Base-by-base conservation (phyloP, 148 eudicot species). In the Salicornia ramosissima region DNA sequence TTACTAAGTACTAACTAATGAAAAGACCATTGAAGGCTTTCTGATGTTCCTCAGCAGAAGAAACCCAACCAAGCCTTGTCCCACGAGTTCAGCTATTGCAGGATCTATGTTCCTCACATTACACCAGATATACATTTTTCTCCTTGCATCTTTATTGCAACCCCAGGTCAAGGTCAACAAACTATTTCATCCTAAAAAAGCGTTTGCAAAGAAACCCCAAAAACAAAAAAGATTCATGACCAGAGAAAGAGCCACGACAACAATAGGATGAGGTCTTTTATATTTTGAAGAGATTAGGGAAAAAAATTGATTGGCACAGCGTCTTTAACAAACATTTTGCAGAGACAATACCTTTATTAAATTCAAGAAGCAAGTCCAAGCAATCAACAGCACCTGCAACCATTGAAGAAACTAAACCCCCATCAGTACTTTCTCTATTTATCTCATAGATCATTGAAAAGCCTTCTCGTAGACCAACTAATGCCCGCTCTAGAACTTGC, bases 381-480 rank as follows among this genome's bases (percentile, higher is more conserved):
- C 89, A 85, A 79, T 88, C 96, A 83, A 94, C 72, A 61, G 88
- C 91, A 73, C 91, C 97, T 64, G 97, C 96, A 67, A 86, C 97
- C 71, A 76, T 56, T 18, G 83, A 75, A 58, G 99, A 88, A 65
- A 83, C 96, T 42, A 42, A 79, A 62, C 91, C 98, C 55, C 88
- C 96, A 65, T 69, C 71, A 36, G 76, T 62, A 74, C 73, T 71
- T 72, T 86, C 90, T 70, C 75, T 73, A 65, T 68, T 72, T 71
- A 94, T 70, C 68, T 84, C 87, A 80, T 80, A 89, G 66, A 75
- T 81, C 46, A 68, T 66, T 49, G 81, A 54, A 76, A 79, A 78
- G 25, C 86, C 91, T 54, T 82, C 81, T 70, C 52, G 76, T 59
- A 75, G 73, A 36, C 99, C 99, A 70, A 85, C 88, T 61, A 94